Evolutionary conservation across 495 filamentous ascomycete genomes (phyloP), one percentile per base, ranked within the genome.

Genomic region (Neurospora sp.): DNA sequence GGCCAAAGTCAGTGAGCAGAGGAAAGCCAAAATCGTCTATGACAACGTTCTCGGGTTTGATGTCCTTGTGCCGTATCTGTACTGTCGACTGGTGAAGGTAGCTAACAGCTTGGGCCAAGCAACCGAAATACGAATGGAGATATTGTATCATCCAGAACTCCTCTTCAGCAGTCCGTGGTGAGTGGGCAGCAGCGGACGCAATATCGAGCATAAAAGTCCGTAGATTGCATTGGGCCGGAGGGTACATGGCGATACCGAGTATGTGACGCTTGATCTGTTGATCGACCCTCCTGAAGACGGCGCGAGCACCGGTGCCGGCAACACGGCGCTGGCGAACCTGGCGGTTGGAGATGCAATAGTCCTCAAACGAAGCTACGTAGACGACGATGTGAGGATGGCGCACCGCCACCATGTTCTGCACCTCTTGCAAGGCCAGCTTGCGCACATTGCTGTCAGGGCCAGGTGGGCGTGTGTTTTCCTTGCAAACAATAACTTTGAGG

Each of bases 21-120:
- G 85, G 77, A 6, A 75, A 39, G 16, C 75, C 74, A 9, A 74
- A 80, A 18, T 78, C 71, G 68, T 82, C 79, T 12, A 86, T 76
- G 18, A 86, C 79, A 59, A 86, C 82, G 70, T 86, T 86, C 38
- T 77, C 77, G 4, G 84, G 84, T 73, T 85, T 86, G 74, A 86
- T 84, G 70, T 86, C 84, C 68, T 82, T 81, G 74, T 86, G 84
- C 0, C 82, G 77, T 42, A 84, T 80, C n/a, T 76, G 75, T 1
- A 78, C 74, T 18, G 53, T 75, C 1, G 71, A 72, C 14, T 78
- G 71, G 72, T 85, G 84, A 3, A 86, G 75, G 70, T 81, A 84
- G 4, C 77, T 76, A 1, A 86, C 73, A 2, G 81, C 83, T 35
- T 81, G 80, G 8, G 77, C 61, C 1, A 84, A 75, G 71, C 82